A percentile compares a stretch with the other conserved stretches of the same genome.
phyloP scores from a whole-genome alignment of 805 yeast species.

The Wickerhamomyces hampshirensis region DNA sequence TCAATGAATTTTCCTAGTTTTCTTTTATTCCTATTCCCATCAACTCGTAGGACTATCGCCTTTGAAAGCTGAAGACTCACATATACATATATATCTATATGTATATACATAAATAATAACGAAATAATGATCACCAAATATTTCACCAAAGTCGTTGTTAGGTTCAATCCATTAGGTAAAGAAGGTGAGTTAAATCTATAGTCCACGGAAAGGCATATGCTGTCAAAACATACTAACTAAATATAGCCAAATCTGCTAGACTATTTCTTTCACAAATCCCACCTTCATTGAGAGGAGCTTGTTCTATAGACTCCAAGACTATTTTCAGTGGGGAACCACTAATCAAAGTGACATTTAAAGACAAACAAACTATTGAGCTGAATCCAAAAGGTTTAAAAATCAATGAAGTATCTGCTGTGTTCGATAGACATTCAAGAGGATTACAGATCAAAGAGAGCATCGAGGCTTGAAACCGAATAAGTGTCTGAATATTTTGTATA shows the following conservation, averaged over 20 bases:
- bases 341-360: conserved; percentile 77
- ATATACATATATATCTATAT: too few species aligned
- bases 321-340: conserved; percentile 48
- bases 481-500: too few species aligned
- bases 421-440: conserved; percentile 81
- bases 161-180: conserved; percentile 70
- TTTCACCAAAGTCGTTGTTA: conserved; percentile 70
- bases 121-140: conserved; percentile 94
- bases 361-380: conserved; percentile 62
- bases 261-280: conserved; percentile 77
- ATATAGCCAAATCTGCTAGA: conserved; percentile 68
- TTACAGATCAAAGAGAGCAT: conserved; percentile 72
- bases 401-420: conserved; percentile 56
- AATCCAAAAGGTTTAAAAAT: conserved; percentile 58
- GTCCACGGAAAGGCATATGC: too few species aligned
- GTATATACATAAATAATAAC: too few species aligned
- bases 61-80: too few species aligned
- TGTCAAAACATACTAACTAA: too few species aligned
- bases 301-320: conserved; percentile 62
- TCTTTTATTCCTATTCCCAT: too few species aligned
- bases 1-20: too few species aligned
- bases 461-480: conserved; percentile 31
- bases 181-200: conserved; percentile 58
- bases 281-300: conserved; percentile 56
- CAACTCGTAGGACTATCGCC: too few species aligned